Conservation (phyloP, 805 yeast species). For the Tetrapisispora arboricola region DNA sequence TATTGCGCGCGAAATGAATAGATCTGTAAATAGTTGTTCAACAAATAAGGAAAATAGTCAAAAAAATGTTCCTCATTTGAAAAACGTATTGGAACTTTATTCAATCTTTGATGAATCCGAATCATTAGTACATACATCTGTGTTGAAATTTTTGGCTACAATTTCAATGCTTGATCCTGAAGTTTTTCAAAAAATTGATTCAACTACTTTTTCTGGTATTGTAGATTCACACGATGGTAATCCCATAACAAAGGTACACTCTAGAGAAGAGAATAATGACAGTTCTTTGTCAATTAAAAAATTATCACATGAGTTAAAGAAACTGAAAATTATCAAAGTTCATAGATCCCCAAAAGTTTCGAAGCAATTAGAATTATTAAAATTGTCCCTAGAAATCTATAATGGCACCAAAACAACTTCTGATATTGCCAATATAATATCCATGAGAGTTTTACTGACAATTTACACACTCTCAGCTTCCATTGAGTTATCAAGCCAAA, state of each 20-base stretch:
- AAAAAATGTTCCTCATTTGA: constrained; percentile 2
- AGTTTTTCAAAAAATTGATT: constrained; percentile 17
- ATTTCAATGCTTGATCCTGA: constrained; percentile 21
- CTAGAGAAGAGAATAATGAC: constrained; percentile 8
- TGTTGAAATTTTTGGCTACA: constrained; percentile 18
- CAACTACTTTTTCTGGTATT: constrained; percentile 15
- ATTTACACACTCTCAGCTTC: constrained; percentile 17
- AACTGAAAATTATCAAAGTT: constrained; percentile 12
- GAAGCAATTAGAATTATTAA: constrained; percentile 16
- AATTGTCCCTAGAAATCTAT: constrained; percentile 14
- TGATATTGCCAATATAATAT: constrained; percentile 19
- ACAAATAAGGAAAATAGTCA: not conserved
- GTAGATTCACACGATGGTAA: constrained; percentile 1
- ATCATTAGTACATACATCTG: constrained; percentile 20
- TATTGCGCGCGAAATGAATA: not conserved
- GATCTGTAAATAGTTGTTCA: not conserved
- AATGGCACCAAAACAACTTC: constrained; percentile 19
- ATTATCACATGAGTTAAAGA: constrained; percentile 20
- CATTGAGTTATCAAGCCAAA: constrained; percentile 10
- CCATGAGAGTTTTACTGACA: constrained; percentile 15
- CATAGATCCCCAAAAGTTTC: constrained; percentile 11
- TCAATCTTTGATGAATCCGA: constrained; percentile 20
- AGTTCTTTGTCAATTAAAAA: constrained; percentile 8
- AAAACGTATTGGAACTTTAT: constrained; percentile 19
- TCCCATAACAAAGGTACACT: not conserved